phyloP scores from a whole-genome alignment of 306 rosid genomes.

The barrel medic (Medicago truncatula) region MtrunA17r5.0-ANR NC_053048.1:41914001-41914500 shows the following conservation, averaged over 20 bases:
- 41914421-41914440: no score
- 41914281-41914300: no score
- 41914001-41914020: slow-evolving; percentile 1
- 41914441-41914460: no score
- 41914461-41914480: no score
- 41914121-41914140: slow-evolving; percentile 30
- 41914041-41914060: not conserved
- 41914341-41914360: no score
- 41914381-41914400: no score
- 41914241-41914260: slow-evolving; percentile 23
- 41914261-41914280: not conserved
- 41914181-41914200: not conserved
- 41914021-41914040: no score
- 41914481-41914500: no score
- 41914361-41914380: no score
- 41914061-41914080: not conserved
- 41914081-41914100: slow-evolving; percentile 15
- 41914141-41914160: slow-evolving; percentile 20
- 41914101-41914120: not conserved
- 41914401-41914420: no score
- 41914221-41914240: slow-evolving; percentile 47
- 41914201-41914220: not conserved
- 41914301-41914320: no score
- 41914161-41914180: not conserved
- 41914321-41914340: no score